phyloP scores from a whole-genome alignment of 169 alveolate genomes.

The Plasmodium gonderi region DNA sequence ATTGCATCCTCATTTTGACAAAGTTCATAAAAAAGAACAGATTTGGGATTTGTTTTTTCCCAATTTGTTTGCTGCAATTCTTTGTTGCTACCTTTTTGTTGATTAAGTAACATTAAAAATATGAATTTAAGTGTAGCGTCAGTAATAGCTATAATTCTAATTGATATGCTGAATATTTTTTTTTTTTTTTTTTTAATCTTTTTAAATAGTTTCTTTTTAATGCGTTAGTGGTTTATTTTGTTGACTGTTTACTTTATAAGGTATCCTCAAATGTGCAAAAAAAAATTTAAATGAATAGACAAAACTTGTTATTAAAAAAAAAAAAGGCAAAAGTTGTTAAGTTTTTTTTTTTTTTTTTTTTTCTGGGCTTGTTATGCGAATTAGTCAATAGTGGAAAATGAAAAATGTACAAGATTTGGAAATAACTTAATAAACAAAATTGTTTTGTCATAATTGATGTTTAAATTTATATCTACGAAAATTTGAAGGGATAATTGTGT shows the following conservation, averaged over 20 bases:
- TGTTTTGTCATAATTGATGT: background rate
- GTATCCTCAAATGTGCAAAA: background rate
- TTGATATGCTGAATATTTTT: background rate
- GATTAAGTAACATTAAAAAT: conserved; percentile 19
- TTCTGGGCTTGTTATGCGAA: background rate
- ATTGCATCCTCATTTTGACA: conserved; percentile 57
- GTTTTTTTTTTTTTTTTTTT: background rate
- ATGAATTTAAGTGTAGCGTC: background rate
- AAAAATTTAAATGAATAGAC: background rate
- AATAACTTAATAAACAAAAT: background rate
- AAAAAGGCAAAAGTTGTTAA: background rate
- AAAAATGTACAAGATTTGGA: background rate
- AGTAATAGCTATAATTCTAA: too few relatives aligned
- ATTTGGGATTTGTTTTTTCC: conserved; percentile 34
- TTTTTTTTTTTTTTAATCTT: background rate
- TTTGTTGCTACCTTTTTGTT: conserved; percentile 47
- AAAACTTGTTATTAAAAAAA: background rate
- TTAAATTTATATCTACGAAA: background rate
- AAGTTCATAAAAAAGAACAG: conserved; percentile 57
- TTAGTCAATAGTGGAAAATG: background rate
- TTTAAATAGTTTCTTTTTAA: background rate
- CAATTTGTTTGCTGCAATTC: conserved; percentile 61
- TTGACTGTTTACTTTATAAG: background rate
- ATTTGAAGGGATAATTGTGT: background rate
- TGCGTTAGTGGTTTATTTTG: background rate